Evolutionary conservation across 176 grass and related monocot genomes (phyloP), one percentile per base, ranked within the genome.

Genomic region (Poa pratensis): DNA sequence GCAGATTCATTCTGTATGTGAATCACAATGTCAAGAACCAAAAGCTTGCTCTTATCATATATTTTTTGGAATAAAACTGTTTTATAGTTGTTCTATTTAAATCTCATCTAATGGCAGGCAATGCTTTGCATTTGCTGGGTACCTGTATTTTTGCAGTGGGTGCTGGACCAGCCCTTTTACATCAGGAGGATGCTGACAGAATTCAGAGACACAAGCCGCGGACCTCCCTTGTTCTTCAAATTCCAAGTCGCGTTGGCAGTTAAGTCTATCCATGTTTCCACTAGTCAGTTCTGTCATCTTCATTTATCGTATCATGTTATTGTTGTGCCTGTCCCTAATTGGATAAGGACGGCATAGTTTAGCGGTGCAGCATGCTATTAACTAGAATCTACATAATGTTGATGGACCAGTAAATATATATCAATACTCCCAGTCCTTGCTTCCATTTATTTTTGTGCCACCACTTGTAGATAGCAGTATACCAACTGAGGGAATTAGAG

Each of bases 151-250:
- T 42, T 74, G 70, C 55, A 84, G 82, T 84, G 82, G 69, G 75
- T 75, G 70, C 54, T 84, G 70, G 82, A 84, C 54, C 70, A 74
- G 58, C 82, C 17, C 75, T 84, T 30, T 35, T 84, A 84, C 43
- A 84, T 51, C 26, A 20, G 26, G 52, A 75, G 69, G 40, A 59
- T 84, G 70, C 43, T 75, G 26, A 0, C 54, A 84, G 69, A 84
- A 75, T 61, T 84, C 24, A 28, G 42, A 32, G 42, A 66, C 78
- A 64, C 54, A n/a, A 6, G 9, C 23, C 9, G 11, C n/a, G 39
- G 1, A 48, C 55, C 69, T 63, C 55, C 70, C 19, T 16, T 28
- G 10, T 11, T 61, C 24, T 84, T 84, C 42, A 72, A 46, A 61
- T 4, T 75, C 12, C 50, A 84, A 64, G 39, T 75, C 23, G 16